Evolutionary conservation across 1,284 basidiomycete genomes (phyloP).

Genomic region (Laetiporus sulphureus): DNA sequence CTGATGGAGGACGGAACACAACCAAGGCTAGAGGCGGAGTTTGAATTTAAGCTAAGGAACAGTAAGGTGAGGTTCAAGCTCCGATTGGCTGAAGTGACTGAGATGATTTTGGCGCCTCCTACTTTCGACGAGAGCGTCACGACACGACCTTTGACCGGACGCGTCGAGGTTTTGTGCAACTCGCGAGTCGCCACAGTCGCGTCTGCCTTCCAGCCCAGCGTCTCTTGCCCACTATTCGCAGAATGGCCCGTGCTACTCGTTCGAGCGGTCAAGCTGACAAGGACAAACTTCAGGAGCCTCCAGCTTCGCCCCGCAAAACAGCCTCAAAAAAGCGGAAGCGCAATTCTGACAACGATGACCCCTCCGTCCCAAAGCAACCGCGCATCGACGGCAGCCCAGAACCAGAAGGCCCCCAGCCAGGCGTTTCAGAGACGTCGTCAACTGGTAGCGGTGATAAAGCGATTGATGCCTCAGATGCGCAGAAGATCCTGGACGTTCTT

Average conservation of each 20-base stretch:
- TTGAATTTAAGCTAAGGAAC: constrained; percentile 8
- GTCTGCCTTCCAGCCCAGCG: constrained; percentile 18
- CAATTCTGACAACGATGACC: constrained; percentile 34
- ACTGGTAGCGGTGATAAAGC: constrained; percentile 39
- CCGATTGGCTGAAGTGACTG: too few species aligned
- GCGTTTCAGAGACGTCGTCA: constrained; percentile 23
- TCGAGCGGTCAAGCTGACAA: constrained; percentile 42
- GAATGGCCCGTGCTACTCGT: constrained; percentile 69
- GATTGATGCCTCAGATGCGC: constrained; percentile 43
- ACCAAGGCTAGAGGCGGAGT: constrained; percentile 14
- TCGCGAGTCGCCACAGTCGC: constrained; percentile 26
- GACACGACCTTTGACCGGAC: constrained; percentile 20
- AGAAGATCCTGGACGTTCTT: constrained; percentile 67
- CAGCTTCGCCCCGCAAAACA: constrained; percentile 24
- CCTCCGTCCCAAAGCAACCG: constrained; percentile 39
- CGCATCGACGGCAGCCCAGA: constrained; percentile 27
- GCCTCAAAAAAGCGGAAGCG: constrained; percentile 63
- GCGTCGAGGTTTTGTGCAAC: constrained; percentile 18
- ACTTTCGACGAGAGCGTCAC: constrained; percentile 11
- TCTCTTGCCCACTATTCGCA: constrained; percentile 12
- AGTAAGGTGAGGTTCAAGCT: constrained; percentile 5
- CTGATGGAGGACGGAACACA: neutral
- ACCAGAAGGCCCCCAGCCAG: constrained; percentile 26
- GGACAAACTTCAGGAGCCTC: constrained; percentile 23
- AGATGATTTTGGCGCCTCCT: too few species aligned